phyloP scores from a whole-genome alignment of 306 rosid genomes.

The Lagenaria siceraria region DNA sequence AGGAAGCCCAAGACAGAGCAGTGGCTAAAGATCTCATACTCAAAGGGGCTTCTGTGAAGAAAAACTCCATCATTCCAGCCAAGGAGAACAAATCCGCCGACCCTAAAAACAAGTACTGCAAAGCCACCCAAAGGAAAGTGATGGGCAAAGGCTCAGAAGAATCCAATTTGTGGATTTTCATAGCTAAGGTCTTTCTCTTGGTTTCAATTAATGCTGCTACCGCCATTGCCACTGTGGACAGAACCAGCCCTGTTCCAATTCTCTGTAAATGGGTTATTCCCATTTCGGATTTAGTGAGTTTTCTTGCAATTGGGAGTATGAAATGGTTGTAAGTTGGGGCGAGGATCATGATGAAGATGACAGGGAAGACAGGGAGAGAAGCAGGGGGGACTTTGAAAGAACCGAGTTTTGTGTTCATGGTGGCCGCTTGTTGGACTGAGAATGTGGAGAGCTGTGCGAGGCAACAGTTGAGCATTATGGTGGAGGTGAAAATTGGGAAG shows the following conservation, averaged over 20 bases:
- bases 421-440: conserved; percentile 77
- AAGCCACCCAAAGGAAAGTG: conserved; percentile 59
- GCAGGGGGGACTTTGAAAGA: conserved; percentile 77
- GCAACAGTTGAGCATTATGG: conserved; percentile 74
- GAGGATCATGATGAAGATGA: conserved; percentile 60
- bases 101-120: conserved; percentile 65
- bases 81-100: conserved; percentile 74
- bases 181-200: conserved; percentile 47
- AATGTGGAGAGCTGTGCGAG: conserved; percentile 86
- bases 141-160: conserved; percentile 46
- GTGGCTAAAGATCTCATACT: conserved; percentile 77
- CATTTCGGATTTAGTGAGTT: conserved; percentile 43
- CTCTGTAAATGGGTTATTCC: conserved; percentile 58
- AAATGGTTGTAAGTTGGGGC: conserved; percentile 57
- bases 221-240: conserved; percentile 67
- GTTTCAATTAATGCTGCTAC: conserved; percentile 71
- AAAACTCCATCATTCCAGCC: conserved; percentile 82
- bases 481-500: conserved; percentile 60
- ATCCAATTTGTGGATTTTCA: conserved; percentile 16
- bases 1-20: conserved; percentile 66
- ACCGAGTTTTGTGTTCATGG: conserved; percentile 63
- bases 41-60: conserved; percentile 71
- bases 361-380: conserved; percentile 68
- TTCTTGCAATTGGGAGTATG: conserved; percentile 48
- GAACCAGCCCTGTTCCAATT: conserved; percentile 57